Conservation (phyloP, 352 stramenopile species). For the Phytophthora uliginosa region DNA sequence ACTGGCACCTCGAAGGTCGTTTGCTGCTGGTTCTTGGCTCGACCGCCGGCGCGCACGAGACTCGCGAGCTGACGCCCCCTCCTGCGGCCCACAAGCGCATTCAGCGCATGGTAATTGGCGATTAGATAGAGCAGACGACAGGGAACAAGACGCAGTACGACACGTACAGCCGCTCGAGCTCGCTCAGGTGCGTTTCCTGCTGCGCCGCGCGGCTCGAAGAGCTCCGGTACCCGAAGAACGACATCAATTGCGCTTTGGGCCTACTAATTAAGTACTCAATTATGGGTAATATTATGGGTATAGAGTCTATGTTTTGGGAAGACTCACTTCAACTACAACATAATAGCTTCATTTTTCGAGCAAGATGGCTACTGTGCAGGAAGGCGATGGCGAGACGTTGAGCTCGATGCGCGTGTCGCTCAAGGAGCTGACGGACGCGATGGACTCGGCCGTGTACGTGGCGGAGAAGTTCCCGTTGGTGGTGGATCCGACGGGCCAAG, state of each 20-base stretch:
- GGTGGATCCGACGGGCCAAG: constrained; percentile 82
- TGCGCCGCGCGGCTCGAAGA: constrained; percentile 55
- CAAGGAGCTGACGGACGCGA: constrained; percentile 86
- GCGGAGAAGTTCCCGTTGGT: constrained; percentile 90
- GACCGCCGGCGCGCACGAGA: constrained; percentile 82
- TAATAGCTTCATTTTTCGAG: not conserved
- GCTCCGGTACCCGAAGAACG: constrained; percentile 77
- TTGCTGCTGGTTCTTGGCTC: constrained; percentile 89
- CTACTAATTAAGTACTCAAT: not conserved
- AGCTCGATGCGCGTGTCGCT: constrained; percentile 60
- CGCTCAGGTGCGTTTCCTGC: constrained; percentile 84
- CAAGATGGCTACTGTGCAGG: constrained; percentile 18
- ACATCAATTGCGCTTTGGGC: constrained; percentile 44
- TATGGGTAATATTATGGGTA: too few species aligned
- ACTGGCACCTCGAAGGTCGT: constrained; percentile 86
- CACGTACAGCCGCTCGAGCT: constrained; percentile 83
- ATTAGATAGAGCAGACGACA: constrained; percentile 1
- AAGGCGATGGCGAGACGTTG: not conserved
- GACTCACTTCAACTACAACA: constrained; percentile 10
- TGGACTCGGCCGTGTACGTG: constrained; percentile 90
- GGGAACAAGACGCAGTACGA: constrained; percentile 3
- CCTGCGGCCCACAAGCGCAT: constrained; percentile 38
- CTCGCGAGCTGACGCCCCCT: constrained; percentile 82
- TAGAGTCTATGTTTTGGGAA: too few species aligned
- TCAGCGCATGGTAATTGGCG: constrained; percentile 3